Conservation (phyloP, 2,329 filamentous ascomycete species). For the Paecilomyces sp. region DNA sequence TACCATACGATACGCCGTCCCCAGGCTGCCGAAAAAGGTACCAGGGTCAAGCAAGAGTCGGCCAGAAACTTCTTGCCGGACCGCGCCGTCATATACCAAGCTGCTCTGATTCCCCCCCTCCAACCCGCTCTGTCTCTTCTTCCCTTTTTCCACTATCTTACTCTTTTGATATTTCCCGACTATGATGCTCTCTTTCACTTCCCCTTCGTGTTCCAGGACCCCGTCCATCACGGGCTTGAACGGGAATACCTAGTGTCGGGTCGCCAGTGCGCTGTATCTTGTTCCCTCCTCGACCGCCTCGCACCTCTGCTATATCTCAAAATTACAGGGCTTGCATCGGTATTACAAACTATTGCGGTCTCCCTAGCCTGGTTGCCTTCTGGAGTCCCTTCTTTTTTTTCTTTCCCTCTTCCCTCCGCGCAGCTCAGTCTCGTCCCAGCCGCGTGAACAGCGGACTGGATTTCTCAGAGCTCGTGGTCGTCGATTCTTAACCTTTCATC, state of each 20-base stretch:
- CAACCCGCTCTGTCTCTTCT: constrained; percentile 9
- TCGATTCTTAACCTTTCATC: neutral
- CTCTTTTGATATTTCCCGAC: constrained; percentile 13
- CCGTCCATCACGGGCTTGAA: constrained; percentile 41
- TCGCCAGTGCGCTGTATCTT: constrained; percentile 7
- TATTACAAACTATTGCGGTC: constrained; percentile 3
- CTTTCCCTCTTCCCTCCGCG: constrained; percentile 1
- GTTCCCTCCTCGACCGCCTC: constrained; percentile 7
- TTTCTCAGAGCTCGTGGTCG: neutral
- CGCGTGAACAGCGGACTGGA: neutral
- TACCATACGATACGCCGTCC: neutral
- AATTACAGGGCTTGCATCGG: constrained; percentile 5
- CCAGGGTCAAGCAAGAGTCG: constrained; percentile 3
- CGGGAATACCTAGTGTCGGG: constrained; percentile 27
- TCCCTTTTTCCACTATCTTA: constrained; percentile 11
- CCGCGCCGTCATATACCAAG: constrained; percentile 17
- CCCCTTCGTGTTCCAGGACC: constrained; percentile 25
- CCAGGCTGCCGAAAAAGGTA: neutral
- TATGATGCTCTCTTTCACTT: constrained; percentile 31
- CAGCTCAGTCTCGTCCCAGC: neutral
- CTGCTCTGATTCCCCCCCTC: constrained; percentile 3
- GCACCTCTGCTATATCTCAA: constrained; percentile 4
- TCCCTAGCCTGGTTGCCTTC: constrained; percentile 4
- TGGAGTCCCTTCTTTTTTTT: neutral
- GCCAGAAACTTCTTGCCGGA: constrained; percentile 16